These are phyloP conservation scores for Aspergillus ustus DNA, from an alignment of 2,329 filamentous ascomycete species.

Conservation along the genomic window DNA sequence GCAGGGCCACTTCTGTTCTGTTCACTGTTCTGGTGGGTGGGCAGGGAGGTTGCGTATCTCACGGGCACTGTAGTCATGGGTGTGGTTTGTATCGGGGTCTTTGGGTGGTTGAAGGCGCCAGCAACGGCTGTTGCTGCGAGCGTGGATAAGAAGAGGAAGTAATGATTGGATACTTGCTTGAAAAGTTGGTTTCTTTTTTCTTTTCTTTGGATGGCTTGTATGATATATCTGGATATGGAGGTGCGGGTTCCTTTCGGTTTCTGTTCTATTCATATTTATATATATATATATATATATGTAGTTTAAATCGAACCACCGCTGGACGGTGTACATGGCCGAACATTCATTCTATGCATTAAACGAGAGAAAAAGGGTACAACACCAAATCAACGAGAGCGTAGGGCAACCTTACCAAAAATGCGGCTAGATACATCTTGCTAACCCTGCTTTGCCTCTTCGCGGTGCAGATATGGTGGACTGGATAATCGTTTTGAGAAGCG, in stretches of 20 bases:
- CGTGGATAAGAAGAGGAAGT: background rate
- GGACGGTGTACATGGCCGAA: background rate
- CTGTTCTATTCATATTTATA: background rate
- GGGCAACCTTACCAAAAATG: no score
- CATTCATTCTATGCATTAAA: no score
- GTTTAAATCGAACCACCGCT: background rate
- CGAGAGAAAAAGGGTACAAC: no score
- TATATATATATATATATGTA: no score
- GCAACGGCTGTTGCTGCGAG: background rate
- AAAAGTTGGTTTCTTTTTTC: background rate
- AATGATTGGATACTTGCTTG: background rate
- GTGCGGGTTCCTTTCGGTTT: background rate
- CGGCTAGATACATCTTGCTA: no score
- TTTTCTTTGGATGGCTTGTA: background rate
- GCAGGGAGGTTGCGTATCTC: slow-evolving; percentile 80
- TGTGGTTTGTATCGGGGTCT: slow-evolving; percentile 71
- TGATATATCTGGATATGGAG: background rate
- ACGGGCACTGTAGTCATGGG: slow-evolving; percentile 81
- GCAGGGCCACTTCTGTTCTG: slow-evolving; percentile 90
- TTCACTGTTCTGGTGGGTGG: slow-evolving; percentile 97
- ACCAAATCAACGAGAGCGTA: no score
- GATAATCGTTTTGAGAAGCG: no score
- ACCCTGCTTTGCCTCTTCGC: no score
- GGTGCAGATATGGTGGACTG: no score
- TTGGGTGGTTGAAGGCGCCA: slow-evolving; percentile 70